A percentile compares a stretch with the other conserved stretches of the same genome.
These are phyloP conservation scores for Venturia nashicola DNA, from an alignment of 2,329 filamentous ascomycete species.

Conservation along the genomic window DNA sequence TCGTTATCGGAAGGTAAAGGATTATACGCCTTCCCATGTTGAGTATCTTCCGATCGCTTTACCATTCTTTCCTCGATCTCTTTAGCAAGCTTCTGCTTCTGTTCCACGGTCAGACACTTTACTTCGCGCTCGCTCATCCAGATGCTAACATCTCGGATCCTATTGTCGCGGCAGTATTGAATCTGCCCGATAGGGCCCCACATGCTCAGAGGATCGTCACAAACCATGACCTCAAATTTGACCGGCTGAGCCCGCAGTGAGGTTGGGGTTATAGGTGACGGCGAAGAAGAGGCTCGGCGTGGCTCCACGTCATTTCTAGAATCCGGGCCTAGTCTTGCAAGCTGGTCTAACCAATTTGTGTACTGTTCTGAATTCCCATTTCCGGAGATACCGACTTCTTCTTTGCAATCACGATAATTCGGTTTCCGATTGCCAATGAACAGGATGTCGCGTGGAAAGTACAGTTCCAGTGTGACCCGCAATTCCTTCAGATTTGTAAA, in stretches of 20 bases:
- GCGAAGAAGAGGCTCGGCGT: neutral
- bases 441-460: slow-evolving; percentile 3
- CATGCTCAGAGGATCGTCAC: slow-evolving; percentile 6
- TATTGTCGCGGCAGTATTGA: neutral
- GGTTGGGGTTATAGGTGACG: neutral
- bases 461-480: slow-evolving; percentile 4
- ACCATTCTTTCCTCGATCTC: slow-evolving; percentile 1
- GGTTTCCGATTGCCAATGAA: neutral
- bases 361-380: neutral
- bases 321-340: neutral
- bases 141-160: neutral
- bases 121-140: slow-evolving; percentile 4
- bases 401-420: neutral
- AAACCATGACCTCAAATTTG: slow-evolving; percentile 1
- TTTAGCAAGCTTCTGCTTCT: slow-evolving; percentile 3
- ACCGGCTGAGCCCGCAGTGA: neutral
- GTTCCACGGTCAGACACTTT: slow-evolving; percentile 5
- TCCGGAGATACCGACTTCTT: neutral
- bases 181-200: neutral
- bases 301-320: neutral
- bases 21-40: too few species aligned
- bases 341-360: slow-evolving; percentile 1
- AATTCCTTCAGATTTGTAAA: neutral
- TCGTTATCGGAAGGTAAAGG: too few species aligned
- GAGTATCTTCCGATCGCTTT: neutral